Percentiles rank a stretch among this genome's conserved stretches.
phyloP scores from a whole-genome alignment of 495 filamentous ascomycete species.

The Penicillium cosmopolitanum region DNA sequence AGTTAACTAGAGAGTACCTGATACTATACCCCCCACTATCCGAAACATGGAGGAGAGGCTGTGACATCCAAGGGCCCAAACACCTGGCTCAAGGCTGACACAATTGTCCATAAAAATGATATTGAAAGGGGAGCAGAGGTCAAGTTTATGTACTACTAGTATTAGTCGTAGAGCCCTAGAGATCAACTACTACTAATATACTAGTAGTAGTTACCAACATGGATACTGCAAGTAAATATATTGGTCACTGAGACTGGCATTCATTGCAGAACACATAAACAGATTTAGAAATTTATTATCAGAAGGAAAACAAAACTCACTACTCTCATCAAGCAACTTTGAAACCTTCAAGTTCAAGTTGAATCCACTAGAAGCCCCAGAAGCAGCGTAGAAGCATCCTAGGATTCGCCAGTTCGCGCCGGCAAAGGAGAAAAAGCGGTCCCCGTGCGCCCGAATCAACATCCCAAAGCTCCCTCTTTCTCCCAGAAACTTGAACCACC shows the following conservation, averaged over 20 bases:
- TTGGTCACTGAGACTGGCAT: too few relatives aligned
- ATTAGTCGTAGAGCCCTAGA: too few relatives aligned
- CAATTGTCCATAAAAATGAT: neutral
- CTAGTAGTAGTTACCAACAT: too few relatives aligned
- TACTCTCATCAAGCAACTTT: too few relatives aligned
- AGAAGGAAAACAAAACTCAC: neutral
- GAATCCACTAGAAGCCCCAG: neutral
- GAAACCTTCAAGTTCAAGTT: too few relatives aligned
- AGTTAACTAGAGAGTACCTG: too few relatives aligned
- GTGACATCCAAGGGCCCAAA: neutral
- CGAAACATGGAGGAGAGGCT: neutral
- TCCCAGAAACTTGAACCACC: conserved; percentile 1
- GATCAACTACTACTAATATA: too few relatives aligned
- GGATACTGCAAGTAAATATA: too few relatives aligned
- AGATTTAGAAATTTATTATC: neutral
- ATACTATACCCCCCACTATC: neutral
- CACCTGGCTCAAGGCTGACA: neutral
- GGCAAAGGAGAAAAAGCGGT: conserved; percentile 16
- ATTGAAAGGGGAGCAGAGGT: neutral
- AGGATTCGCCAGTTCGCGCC: too few relatives aligned
- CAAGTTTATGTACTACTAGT: neutral
- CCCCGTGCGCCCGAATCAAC: conserved; percentile 24
- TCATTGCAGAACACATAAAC: too few relatives aligned
- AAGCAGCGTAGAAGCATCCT: neutral
- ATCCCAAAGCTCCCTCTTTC: conserved; percentile 20